phyloP scores from a whole-genome alignment of 1,284 basidiomycete species.

The Sanghuangporus weigelae region DNA sequence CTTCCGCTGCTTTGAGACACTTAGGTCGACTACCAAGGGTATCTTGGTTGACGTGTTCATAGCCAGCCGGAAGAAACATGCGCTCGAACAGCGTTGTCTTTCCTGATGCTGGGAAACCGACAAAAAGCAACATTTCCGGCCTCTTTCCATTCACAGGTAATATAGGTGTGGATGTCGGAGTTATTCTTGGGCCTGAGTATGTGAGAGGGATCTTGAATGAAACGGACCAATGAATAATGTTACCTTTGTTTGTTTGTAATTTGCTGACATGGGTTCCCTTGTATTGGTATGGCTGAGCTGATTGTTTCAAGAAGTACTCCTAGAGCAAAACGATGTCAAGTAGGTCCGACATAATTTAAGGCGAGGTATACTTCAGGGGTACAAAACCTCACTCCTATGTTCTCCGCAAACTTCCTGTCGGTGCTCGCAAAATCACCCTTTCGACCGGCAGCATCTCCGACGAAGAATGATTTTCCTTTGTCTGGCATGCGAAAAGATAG shows the following conservation, averaged over 20 bases:
- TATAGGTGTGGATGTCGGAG: constrained; percentile 60
- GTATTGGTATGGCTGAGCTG: constrained; percentile 38
- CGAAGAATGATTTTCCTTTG: constrained; percentile 62
- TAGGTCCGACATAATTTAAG: constrained; percentile 2
- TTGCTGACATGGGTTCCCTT: constrained; percentile 57
- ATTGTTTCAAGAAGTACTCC: constrained; percentile 76
- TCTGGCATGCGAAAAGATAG: constrained; percentile 39
- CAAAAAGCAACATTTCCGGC: constrained; percentile 73
- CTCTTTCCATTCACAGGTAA: constrained; percentile 33
- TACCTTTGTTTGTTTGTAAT: constrained; percentile 27
- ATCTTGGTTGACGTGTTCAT: constrained; percentile 87
- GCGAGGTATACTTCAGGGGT: constrained; percentile 51
- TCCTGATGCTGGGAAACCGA: constrained; percentile 83
- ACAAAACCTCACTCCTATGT: constrained; percentile 65
- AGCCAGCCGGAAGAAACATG: constrained; percentile 65
- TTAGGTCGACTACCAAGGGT: constrained; percentile 66
- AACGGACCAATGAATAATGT: not conserved
- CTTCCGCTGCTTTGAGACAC: constrained; percentile 64
- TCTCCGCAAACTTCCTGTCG: constrained; percentile 83
- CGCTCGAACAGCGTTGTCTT: constrained; percentile 78
- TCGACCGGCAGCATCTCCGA: constrained; percentile 90
- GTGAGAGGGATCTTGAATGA: not conserved
- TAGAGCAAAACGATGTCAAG: constrained; percentile 25
- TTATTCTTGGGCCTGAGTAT: constrained; percentile 47
- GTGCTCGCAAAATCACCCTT: constrained; percentile 68